Percentiles rank a stretch among this genome's conserved stretches.
Evolutionary conservation across 345 rosid species (phyloP).

Genomic region (Lumnitzera littorea): DNA sequence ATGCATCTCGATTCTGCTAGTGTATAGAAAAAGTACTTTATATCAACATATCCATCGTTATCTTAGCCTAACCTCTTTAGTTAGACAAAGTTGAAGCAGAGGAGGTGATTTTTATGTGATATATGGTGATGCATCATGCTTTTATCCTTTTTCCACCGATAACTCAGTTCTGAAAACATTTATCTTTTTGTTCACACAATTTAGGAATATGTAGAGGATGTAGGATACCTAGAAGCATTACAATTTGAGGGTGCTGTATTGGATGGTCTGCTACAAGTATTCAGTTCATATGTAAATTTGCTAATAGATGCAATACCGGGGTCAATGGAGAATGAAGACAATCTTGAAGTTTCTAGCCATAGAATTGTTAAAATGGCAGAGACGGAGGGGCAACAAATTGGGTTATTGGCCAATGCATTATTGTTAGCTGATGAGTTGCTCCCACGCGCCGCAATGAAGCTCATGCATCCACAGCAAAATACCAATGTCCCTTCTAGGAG

Average conservation of each 20-base stretch:
- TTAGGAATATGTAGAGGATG: conserved; percentile 80
- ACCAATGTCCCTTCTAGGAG: conserved; percentile 43
- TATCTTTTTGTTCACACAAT: background rate
- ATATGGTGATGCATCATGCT: too few species aligned
- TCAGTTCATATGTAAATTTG: conserved; percentile 59
- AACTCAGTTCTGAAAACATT: background rate
- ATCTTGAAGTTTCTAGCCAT: conserved; percentile 34
- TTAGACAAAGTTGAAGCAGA: background rate
- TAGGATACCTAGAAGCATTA: conserved; percentile 63
- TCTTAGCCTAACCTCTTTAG: background rate
- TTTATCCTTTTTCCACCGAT: too few species aligned
- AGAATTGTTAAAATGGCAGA: conserved; percentile 72
- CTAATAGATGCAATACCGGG: conserved; percentile 76
- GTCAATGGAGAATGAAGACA: conserved; percentile 67
- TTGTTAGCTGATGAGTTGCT: conserved; percentile 80
- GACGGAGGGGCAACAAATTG: conserved; percentile 75
- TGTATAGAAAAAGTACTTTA: too few species aligned
- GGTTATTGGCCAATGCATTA: conserved; percentile 78
- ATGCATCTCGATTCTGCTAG: too few species aligned
- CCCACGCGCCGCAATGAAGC: conserved; percentile 72
- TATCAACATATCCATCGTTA: too few species aligned
- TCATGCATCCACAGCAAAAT: conserved; percentile 32
- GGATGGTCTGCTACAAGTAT: conserved; percentile 72
- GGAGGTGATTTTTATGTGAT: too few species aligned
- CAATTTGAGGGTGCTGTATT: conserved; percentile 66